These are phyloP conservation scores for Pseudonitzschia pungens DNA, from an alignment of 108 stramenopile species.

Conservation along the genomic window DNA sequence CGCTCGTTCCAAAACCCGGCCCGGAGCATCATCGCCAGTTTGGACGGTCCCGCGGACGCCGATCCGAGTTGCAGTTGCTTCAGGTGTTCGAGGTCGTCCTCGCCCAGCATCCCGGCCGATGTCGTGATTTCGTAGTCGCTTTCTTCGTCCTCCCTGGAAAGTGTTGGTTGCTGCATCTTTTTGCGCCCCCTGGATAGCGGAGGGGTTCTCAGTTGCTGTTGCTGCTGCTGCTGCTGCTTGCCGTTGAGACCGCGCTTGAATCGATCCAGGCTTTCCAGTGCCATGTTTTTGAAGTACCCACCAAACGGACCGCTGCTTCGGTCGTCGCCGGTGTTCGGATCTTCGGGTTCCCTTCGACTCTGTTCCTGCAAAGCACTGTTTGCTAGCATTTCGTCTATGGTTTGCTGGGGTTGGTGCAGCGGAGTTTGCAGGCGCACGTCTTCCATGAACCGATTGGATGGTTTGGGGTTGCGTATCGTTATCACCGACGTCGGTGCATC, in stretches of 20 bases:
- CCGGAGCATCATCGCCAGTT: not conserved
- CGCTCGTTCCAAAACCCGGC: conserved; percentile 2
- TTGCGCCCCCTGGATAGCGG: too few species aligned
- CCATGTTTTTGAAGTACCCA: conserved; percentile 6
- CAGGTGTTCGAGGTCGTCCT: conserved; percentile 35
- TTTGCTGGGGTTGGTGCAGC: too few species aligned
- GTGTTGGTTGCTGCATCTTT: not conserved
- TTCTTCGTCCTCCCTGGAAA: not conserved
- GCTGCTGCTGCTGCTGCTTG: not conserved
- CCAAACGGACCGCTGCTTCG: not conserved
- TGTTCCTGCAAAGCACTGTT: too few species aligned
- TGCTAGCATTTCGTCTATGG: too few species aligned
- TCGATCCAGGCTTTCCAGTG: not conserved
- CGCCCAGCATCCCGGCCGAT: conserved; percentile 27
- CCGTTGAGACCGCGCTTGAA: too few species aligned
- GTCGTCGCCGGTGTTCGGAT: too few species aligned
- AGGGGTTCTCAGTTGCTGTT: not conserved
- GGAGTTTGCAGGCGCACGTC: not conserved
- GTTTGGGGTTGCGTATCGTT: not conserved
- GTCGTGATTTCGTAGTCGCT: conserved; percentile 13
- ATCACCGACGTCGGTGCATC: not conserved
- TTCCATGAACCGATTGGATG: conserved; percentile 3
- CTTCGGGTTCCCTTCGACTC: too few species aligned
- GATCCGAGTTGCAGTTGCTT: conserved; percentile 10
- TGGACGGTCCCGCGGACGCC: not conserved